These are phyloP conservation scores for Byssothecium circinans DNA, from an alignment of 2,329 filamentous ascomycete species.

Conservation along the genomic window DNA sequence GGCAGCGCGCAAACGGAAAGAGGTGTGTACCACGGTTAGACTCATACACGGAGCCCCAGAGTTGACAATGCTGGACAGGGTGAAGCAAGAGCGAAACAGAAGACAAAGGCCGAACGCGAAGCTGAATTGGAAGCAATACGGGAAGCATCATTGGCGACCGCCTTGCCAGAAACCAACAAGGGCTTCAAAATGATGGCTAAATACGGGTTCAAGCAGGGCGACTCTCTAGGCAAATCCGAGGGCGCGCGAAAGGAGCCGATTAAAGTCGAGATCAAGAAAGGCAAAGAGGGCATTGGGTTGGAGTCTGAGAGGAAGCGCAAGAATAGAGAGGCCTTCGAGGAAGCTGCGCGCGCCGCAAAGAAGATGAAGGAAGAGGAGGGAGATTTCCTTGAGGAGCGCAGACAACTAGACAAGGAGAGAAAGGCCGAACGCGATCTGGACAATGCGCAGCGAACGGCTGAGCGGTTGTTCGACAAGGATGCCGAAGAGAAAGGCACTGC, in stretches of 20 bases:
- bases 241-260: slow-evolving; percentile 70
- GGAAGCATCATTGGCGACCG: slow-evolving; percentile 73
- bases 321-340: slow-evolving; percentile 45
- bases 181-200: slow-evolving; percentile 96
- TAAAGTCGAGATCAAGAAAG: slow-evolving; percentile 73
- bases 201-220: slow-evolving; percentile 83
- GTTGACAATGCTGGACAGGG: slow-evolving; percentile 24
- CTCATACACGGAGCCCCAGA: background rate
- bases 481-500: slow-evolving; percentile 25
- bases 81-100: slow-evolving; percentile 44
- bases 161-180: slow-evolving; percentile 75
- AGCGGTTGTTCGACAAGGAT: slow-evolving; percentile 63
- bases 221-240: slow-evolving; percentile 68
- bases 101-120: slow-evolving; percentile 82
- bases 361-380: slow-evolving; percentile 51
- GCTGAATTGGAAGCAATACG: slow-evolving; percentile 71
- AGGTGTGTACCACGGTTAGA: slow-evolving; percentile 34
- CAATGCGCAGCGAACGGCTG: slow-evolving; percentile 80
- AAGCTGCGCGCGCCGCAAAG: slow-evolving; percentile 36
- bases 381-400: slow-evolving; percentile 39
- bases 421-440: slow-evolving; percentile 67
- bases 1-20: slow-evolving; percentile 56
- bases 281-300: slow-evolving; percentile 79
- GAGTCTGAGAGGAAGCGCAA: slow-evolving; percentile 83
- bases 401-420: slow-evolving; percentile 39